Percentiles rank a stretch among this genome's conserved stretches.
Evolutionary conservation across 805 yeast species (phyloP).

Genomic region (Cyberlindnera veronae): DNA sequence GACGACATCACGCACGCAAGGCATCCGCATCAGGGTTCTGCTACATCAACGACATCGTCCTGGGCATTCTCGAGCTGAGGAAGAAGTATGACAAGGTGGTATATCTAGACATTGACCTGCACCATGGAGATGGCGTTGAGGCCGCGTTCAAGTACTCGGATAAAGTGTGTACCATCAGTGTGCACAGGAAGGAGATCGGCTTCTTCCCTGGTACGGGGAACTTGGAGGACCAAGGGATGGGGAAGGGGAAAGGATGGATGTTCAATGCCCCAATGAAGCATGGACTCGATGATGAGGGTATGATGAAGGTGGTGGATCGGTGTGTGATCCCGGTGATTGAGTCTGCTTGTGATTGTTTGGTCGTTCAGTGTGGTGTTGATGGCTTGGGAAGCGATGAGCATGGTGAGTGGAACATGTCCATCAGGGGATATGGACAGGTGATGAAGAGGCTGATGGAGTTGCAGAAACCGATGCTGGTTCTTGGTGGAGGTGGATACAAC

Average conservation of each 20-base stretch:
- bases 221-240: slow-evolving; percentile 34
- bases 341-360: slow-evolving; percentile 49
- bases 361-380: slow-evolving; percentile 72
- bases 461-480: slow-evolving; percentile 40
- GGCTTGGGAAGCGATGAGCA: slow-evolving; percentile 64
- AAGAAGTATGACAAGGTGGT: slow-evolving; percentile 42
- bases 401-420: slow-evolving; percentile 66
- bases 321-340: slow-evolving; percentile 42
- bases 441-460: slow-evolving; percentile 30
- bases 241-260: slow-evolving; percentile 35
- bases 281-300: slow-evolving; percentile 49
- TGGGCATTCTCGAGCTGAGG: slow-evolving; percentile 52
- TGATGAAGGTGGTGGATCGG: slow-evolving; percentile 35
- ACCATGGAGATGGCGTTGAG: slow-evolving; percentile 81
- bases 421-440: slow-evolving; percentile 42
- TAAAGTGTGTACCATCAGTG: slow-evolving; percentile 56
- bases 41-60: slow-evolving; percentile 64
- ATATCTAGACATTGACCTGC: slow-evolving; percentile 71
- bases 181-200: slow-evolving; percentile 62
- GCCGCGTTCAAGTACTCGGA: slow-evolving; percentile 54
- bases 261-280: slow-evolving; percentile 54
- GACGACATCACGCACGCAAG: slow-evolving; percentile 65
- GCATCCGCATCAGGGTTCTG: slow-evolving; percentile 65
- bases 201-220: slow-evolving; percentile 74
- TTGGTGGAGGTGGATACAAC: slow-evolving; percentile 82